Conservation (phyloP, 306 rosid genomes). For the Rubus parviflorus region DNA sequence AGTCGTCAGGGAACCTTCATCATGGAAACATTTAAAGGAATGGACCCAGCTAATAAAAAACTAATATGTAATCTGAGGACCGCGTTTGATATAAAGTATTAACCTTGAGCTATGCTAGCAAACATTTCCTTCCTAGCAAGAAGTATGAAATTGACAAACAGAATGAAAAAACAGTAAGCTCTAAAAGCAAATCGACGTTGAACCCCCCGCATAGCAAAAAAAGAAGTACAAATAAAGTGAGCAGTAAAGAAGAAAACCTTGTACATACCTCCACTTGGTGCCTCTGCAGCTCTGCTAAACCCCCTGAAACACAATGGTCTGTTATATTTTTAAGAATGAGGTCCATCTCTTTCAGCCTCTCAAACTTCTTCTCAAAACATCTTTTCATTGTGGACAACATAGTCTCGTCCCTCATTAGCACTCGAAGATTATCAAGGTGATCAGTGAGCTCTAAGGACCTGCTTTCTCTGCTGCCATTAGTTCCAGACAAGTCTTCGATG, state of each 20-base stretch:
- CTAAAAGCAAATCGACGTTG: conserved; percentile 6
- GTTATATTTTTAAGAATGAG: conserved; percentile 55
- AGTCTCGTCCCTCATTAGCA: conserved; percentile 59
- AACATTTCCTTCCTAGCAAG: not conserved
- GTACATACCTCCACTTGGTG: conserved; percentile 55
- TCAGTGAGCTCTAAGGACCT: conserved; percentile 57
- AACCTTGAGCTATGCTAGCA: not conserved
- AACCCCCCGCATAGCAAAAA: conserved; percentile 11
- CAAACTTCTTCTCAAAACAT: conserved; percentile 61
- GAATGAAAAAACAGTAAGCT: not conserved
- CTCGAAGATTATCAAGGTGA: conserved; percentile 64
- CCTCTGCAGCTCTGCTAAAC: conserved; percentile 44
- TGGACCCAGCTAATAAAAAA: not conserved
- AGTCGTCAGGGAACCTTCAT: not conserved
- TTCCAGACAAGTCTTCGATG: conserved; percentile 70
- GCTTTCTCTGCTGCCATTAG: conserved; percentile 55
- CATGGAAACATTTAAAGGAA: not conserved
- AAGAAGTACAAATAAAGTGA: not conserved
- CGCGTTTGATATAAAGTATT: not conserved
- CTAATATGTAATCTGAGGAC: not conserved
- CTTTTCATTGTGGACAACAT: conserved; percentile 49
- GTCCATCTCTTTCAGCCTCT: conserved; percentile 58
- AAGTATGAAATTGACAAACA: not conserved
- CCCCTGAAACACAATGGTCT: conserved; percentile 38
- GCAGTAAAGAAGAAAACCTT: conserved; percentile 13